phyloP scores from a whole-genome alignment of 371 early-diverging fungal genomes.

The Phascolomyces articulosus region DNA sequence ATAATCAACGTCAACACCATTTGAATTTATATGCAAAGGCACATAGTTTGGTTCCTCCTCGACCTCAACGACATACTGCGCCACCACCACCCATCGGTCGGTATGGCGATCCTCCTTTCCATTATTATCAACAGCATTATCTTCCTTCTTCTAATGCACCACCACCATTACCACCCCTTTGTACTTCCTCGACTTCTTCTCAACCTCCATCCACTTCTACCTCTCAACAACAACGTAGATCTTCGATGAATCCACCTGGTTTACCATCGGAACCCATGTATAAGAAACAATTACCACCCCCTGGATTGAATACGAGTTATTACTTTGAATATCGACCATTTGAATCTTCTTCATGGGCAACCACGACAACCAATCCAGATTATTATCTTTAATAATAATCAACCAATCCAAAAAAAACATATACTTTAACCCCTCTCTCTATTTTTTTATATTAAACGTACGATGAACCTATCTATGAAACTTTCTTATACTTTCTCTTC shows the following conservation, averaged over 20 bases:
- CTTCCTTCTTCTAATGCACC: background rate
- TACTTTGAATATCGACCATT: slow-evolving; percentile 6
- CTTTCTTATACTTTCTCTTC: slow-evolving; percentile 5
- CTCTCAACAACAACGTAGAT: background rate
- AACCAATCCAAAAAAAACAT: background rate
- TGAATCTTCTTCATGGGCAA: background rate
- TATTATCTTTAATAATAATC: background rate
- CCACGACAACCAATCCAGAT: background rate
- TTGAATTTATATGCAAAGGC: slow-evolving; percentile 13
- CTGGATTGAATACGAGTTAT: slow-evolving; percentile 2
- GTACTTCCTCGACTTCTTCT: no score
- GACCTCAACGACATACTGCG: slow-evolving; percentile 15
- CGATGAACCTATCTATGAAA: no score
- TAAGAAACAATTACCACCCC: background rate
- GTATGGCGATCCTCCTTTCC: slow-evolving; percentile 8
- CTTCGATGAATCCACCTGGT: background rate
- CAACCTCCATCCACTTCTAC: no score
- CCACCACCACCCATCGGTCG: slow-evolving; percentile 19
- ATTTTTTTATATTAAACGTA: background rate
- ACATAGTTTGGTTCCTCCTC: slow-evolving; percentile 1
- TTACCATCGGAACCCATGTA: background rate
- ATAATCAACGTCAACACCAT: slow-evolving; percentile 14
- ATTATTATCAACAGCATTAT: background rate
- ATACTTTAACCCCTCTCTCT: slow-evolving; percentile 7
- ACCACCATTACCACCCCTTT: no score